Base-by-base conservation (phyloP, 352 stramenopile species). In the Phytophthora melonis region DNA sequence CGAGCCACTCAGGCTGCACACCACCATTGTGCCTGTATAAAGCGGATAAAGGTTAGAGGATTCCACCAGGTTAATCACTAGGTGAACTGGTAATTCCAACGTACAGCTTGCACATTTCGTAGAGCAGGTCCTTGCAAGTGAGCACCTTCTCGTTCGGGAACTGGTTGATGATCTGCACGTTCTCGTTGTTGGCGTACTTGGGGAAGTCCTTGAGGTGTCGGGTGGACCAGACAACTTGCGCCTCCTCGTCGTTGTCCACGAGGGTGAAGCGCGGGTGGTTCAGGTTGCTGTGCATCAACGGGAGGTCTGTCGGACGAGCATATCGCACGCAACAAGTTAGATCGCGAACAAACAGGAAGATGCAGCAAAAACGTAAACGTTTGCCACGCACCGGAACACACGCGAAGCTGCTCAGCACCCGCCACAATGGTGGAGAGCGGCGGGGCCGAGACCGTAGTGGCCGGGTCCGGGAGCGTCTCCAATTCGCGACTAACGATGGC, bases 131-230 rank as follows among this genome's bases (percentile, higher is more conserved):
- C 63, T 89, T 87, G 78, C 81, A 89, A 1, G 81, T 87, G 13
- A 89, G 78, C 56, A 89, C 70, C 70, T 87, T 89, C 62, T 89
- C 79, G 66, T 87, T 89, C 55, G 81, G 81, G 63, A 89, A 89
- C 68, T 87, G 81, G 66, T 89, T 89, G 47, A 89, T 86, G 53
- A 89, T 80, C 59, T 81, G 75, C 16, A 89, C 75, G 16, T 75
- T 74, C 39, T 80, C 74, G 57, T 89, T 82, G 6, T 66, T 68
- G 6, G 76, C 74, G 52, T 86, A 84, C 62, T 79, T 76, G 1
- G 75, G 70, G 54, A 85, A 89, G 69, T 89, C 75, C 56, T 87
- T 89, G n/a, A 89, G 73, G 63, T 89, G 81, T 16, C 72, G 74
- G 32, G 81, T 89, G 5, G 75, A 72, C 81, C 81, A 89, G 49